A percentile compares a stretch with the other conserved stretches of the same genome.
Conservation (phyloP, 805 yeast genomes). For the Nakazawaea siamensis region DNA sequence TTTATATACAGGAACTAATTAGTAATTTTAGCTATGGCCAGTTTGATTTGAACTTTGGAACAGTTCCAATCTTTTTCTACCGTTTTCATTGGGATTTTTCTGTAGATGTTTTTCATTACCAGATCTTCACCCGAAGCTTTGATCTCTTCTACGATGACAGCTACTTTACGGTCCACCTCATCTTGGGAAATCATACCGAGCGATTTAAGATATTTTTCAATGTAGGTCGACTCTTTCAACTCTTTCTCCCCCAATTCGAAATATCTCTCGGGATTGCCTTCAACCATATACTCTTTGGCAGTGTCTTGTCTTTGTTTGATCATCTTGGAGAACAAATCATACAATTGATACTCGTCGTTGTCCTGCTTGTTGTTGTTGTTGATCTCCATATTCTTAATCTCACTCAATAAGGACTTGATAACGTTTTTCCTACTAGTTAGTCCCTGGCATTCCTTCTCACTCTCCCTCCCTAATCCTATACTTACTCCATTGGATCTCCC, state of each 20-base stretch:
- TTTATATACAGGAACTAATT: background rate
- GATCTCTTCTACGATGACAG: constrained; percentile 20
- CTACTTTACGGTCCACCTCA: constrained; percentile 24
- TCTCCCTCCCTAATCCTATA: background rate
- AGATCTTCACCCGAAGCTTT: constrained; percentile 16
- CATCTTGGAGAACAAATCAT: constrained; percentile 27
- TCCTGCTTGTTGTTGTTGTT: constrained; percentile 18
- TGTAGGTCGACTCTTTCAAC: constrained; percentile 26
- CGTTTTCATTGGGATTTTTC: constrained; percentile 26
- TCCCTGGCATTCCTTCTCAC: too few relatives aligned
- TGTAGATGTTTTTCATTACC: constrained; percentile 18
- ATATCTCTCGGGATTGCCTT: constrained; percentile 30
- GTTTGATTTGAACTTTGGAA: constrained; percentile 21
- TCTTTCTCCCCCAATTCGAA: constrained; percentile 28
- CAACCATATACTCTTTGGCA: constrained; percentile 27
- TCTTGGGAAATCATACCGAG: constrained; percentile 29
- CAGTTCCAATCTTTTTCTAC: constrained; percentile 28
- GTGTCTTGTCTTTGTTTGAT: constrained; percentile 31
- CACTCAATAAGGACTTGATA: constrained; percentile 28
- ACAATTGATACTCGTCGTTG: constrained; percentile 23
- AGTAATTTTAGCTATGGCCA: constrained; percentile 9
- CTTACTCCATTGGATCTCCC: constrained; percentile 23
- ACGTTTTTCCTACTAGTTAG: constrained; percentile 27
- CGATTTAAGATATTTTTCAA: constrained; percentile 22
- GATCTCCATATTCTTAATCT: constrained; percentile 30